Conservation (phyloP, 1,139 yeast species). For the Yamadazyma pseudoaaseri region DNA sequence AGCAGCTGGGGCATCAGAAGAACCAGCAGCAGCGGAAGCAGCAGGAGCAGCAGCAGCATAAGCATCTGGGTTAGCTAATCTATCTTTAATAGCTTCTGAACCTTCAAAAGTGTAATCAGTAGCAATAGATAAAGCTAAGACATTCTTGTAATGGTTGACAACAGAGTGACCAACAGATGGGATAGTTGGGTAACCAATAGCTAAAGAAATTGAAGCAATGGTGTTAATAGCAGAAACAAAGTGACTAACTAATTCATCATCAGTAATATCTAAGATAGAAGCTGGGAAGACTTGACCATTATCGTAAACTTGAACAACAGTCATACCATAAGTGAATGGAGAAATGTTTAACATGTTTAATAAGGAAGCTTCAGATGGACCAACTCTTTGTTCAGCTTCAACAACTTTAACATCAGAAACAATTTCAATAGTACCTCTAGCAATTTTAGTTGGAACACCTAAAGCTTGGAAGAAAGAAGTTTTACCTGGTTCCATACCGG, state of each 20-base stretch:
- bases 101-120: constrained; percentile 99
- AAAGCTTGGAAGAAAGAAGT: constrained; percentile 99
- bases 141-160: constrained; percentile 99
- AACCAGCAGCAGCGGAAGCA: constrained; percentile 87
- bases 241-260: constrained; percentile 91
- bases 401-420: constrained; percentile 97
- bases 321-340: constrained; percentile 99
- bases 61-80: constrained; percentile 78
- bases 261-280: constrained; percentile 96
- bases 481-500: constrained; percentile 99
- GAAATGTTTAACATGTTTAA: constrained; percentile 99
- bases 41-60: constrained; percentile 99
- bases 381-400: constrained; percentile 81
- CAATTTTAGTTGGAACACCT: constrained; percentile 99
- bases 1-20: constrained; percentile 58
- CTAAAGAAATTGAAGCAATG: constrained; percentile 95
- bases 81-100: constrained; percentile 98
- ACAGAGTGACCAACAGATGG: constrained; percentile 99
- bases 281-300: constrained; percentile 98
- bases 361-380: constrained; percentile 99
- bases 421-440: constrained; percentile 99
- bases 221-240: constrained; percentile 89
- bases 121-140: constrained; percentile 96
- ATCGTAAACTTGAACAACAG: constrained; percentile 96
- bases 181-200: constrained; percentile 98